phyloP scores from a whole-genome alignment of 2,329 filamentous ascomycete genomes.

The Fonsecaea erecta region DNA sequence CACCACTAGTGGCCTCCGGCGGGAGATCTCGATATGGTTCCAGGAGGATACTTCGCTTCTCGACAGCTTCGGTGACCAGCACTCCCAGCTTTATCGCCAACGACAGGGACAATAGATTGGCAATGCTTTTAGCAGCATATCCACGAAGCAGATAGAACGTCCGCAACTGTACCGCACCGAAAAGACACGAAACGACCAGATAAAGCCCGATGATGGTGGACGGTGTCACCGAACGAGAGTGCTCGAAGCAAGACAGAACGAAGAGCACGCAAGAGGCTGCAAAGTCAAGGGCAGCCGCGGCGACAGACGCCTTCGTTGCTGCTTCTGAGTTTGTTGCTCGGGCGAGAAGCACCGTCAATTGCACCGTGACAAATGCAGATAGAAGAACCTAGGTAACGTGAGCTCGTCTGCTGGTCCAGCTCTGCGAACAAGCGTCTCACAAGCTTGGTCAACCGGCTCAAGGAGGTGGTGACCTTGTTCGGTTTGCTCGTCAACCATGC shows the following conservation, averaged over 20 bases:
- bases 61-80: conserved; percentile 51
- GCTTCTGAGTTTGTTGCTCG: conserved; percentile 30
- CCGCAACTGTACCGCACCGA: conserved; percentile 50
- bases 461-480: conserved; percentile 29
- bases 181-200: conserved; percentile 47
- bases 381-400: conserved; percentile 26
- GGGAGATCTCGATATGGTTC: conserved; percentile 49
- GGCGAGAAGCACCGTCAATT: conserved; percentile 46
- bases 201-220: conserved; percentile 45
- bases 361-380: conserved; percentile 41
- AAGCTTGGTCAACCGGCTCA: conserved; percentile 33
- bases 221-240: conserved; percentile 40
- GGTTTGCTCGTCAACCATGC: conserved; percentile 42
- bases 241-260: conserved; percentile 39
- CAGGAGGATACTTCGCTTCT: conserved; percentile 51
- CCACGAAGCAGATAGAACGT: conserved; percentile 39
- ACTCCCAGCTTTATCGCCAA: conserved; percentile 52
- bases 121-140: conserved; percentile 41
- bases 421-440: conserved; percentile 18
- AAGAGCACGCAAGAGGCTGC: conserved; percentile 33
- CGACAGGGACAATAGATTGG: conserved; percentile 49
- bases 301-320: conserved; percentile 27
- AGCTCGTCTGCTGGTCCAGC: conserved; percentile 11
- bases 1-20: conserved; percentile 57
- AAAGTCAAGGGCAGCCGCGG: conserved; percentile 32